These are phyloP conservation scores for Afroboletus lepidellus DNA, from an alignment of 1,284 basidiomycete genomes.

Conservation along the genomic window DNA sequence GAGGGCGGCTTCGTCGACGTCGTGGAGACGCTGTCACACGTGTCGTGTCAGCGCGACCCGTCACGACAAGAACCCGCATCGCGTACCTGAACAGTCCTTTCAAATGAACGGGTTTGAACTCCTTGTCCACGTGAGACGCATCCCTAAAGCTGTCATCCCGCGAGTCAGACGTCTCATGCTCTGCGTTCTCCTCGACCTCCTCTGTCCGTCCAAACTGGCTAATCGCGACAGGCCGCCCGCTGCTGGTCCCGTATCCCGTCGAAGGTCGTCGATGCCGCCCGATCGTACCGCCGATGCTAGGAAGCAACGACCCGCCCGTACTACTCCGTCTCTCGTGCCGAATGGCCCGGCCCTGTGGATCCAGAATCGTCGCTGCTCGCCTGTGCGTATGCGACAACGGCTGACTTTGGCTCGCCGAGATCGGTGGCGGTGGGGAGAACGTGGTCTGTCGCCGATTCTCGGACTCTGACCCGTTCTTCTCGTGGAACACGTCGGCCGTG, in stretches of 20 bases:
- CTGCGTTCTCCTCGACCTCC: conserved; percentile 43
- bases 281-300: conserved; percentile 51
- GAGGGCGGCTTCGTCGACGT: conserved; percentile 88
- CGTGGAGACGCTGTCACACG: conserved; percentile 74
- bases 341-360: conserved; percentile 55
- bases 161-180: conserved; percentile 40
- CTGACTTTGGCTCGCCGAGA: conserved; percentile 53
- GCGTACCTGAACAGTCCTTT: conserved; percentile 85
- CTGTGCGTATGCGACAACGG: conserved; percentile 57
- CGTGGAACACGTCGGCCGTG: conserved; percentile 17
- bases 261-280: conserved; percentile 66
- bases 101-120: conserved; percentile 85
- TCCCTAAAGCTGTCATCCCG: conserved; percentile 35
- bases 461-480: conserved; percentile 14
- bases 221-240: conserved; percentile 43
- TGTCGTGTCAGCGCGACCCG: conserved; percentile 3
- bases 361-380: conserved; percentile 71
- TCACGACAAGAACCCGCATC: neutral
- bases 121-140: conserved; percentile 52
- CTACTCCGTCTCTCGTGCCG: conserved; percentile 77
- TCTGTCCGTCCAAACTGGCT: conserved; percentile 52
- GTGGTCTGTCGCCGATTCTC: conserved; percentile 31
- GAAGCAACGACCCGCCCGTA: conserved; percentile 61
- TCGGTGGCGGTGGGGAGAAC: conserved; percentile 37
- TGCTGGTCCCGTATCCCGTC: conserved; percentile 49